Percentiles rank a stretch among this genome's conserved stretches.
Evolutionary conservation across 129 eudicot genomes (phyloP).

Genomic region (Gnaphalium uliginosum): DNA sequence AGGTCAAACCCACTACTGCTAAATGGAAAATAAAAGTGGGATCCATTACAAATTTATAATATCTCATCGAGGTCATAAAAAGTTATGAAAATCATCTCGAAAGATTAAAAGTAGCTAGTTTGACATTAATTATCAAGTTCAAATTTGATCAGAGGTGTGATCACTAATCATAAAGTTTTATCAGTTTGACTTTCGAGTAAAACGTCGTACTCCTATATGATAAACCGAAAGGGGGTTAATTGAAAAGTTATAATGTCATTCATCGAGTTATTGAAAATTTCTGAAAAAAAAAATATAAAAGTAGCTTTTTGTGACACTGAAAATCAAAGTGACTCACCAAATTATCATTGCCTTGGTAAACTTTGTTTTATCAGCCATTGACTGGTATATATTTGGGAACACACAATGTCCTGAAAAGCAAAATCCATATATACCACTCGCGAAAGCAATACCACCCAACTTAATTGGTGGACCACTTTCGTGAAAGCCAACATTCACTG

Average conservation of each 20-base stretch:
- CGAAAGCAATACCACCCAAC: slow-evolving; percentile 69
- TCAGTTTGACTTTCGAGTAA: background rate
- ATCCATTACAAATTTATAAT: background rate
- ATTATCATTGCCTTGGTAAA: slow-evolving; percentile 62
- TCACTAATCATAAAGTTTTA: background rate
- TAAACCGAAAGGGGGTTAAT: background rate
- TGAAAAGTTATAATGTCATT: background rate
- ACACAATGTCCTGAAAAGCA: slow-evolving; percentile 87
- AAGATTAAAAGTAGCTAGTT: slow-evolving; percentile 9
- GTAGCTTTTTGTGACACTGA: too few relatives aligned
- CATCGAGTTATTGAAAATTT: background rate
- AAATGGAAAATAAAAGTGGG: background rate
- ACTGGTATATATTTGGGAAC: slow-evolving; percentile 88
- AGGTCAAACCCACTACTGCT: slow-evolving; percentile 13
- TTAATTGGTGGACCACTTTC: slow-evolving; percentile 45
- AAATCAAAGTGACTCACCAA: slow-evolving; percentile 43
- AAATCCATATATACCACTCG: slow-evolving; percentile 79
- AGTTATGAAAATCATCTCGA: background rate
- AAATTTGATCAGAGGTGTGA: background rate
- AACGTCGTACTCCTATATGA: background rate
- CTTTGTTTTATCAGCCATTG: slow-evolving; percentile 83
- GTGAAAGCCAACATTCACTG: slow-evolving; percentile 65
- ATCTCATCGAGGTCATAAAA: background rate
- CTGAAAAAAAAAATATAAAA: too few relatives aligned
- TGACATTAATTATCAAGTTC: background rate